Evolutionary conservation across 495 filamentous ascomycete genomes (phyloP).

Genomic region (Daldinia concentrica): DNA sequence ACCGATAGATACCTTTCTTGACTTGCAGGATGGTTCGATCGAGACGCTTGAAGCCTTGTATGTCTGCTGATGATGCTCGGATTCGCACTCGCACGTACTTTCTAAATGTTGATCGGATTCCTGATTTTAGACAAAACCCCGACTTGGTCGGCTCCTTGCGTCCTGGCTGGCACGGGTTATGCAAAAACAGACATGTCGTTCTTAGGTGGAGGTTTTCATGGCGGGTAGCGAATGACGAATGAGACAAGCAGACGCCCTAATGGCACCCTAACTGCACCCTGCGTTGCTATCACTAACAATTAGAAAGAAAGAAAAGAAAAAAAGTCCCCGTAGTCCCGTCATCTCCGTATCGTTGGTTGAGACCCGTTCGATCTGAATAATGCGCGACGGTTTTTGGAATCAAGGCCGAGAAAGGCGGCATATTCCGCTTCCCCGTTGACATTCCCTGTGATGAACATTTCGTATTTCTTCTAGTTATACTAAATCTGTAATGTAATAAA

Average conservation of each 20-base stretch:
- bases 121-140: slow-evolving; percentile 27
- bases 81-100: not conserved
- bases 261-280: slow-evolving; percentile 28
- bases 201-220: slow-evolving; percentile 18
- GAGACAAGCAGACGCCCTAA: slow-evolving; percentile 20
- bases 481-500: not conserved
- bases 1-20: not conserved
- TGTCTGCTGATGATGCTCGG: not conserved
- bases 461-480: not conserved
- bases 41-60: not conserved
- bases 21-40: not conserved
- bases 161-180: slow-evolving; percentile 32
- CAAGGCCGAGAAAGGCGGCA: slow-evolving; percentile 7
- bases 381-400: slow-evolving; percentile 18
- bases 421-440: slow-evolving; percentile 12
- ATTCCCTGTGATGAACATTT: not conserved
- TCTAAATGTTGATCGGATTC: slow-evolving; percentile 12
- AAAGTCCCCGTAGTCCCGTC: slow-evolving; percentile 11
- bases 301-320: not conserved
- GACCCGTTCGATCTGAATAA: slow-evolving; percentile 18
- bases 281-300: slow-evolving; percentile 12
- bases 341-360: slow-evolving; percentile 9
- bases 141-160: slow-evolving; percentile 30
- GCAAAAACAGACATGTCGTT: slow-evolving; percentile 21
- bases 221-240: slow-evolving; percentile 26